Percentiles rank a stretch among this genome's conserved stretches.
These are phyloP conservation scores for Phyllachora maydis DNA, from an alignment of 2,329 filamentous ascomycete genomes.

Conservation along the genomic window DNA sequence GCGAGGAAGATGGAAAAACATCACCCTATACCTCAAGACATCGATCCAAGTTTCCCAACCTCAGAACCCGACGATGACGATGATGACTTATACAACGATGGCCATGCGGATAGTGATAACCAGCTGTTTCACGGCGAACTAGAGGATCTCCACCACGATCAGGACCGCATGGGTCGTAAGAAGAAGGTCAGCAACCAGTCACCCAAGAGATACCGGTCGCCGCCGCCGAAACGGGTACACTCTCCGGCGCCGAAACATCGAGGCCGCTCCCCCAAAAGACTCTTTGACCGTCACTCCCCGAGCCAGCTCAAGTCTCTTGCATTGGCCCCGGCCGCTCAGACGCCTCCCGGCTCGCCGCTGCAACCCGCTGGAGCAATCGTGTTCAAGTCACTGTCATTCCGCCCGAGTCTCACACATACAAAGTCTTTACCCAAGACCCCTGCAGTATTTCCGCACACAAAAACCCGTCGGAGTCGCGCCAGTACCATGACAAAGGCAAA, in stretches of 20 bases:
- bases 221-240: conserved; percentile 23
- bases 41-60: conserved; percentile 91
- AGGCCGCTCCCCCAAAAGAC: conserved; percentile 32
- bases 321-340: conserved; percentile 27
- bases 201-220: conserved; percentile 39
- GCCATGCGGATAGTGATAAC: conserved; percentile 43
- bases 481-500: conserved; percentile 16
- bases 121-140: conserved; percentile 49
- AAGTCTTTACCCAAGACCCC: conserved; percentile 72
- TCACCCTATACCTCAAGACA: conserved; percentile 76
- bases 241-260: conserved; percentile 30
- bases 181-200: conserved; percentile 30
- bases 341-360: conserved; percentile 23
- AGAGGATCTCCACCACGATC: conserved; percentile 41
- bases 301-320: conserved; percentile 50
- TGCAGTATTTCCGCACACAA: conserved; percentile 41
- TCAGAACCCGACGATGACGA: conserved; percentile 81
- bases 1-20: conserved; percentile 67
- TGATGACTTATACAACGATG: conserved; percentile 39
- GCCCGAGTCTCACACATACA: conserved; percentile 53
- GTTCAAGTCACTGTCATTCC: conserved; percentile 25
- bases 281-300: conserved; percentile 51
- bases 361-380: conserved; percentile 16
- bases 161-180: conserved; percentile 25
- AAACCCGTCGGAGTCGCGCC: conserved; percentile 13